Evolutionary conservation across 2,329 filamentous ascomycete genomes (phyloP), one percentile per base, ranked within the genome.

Genomic region (Ceratocystis colombiana): DNA sequence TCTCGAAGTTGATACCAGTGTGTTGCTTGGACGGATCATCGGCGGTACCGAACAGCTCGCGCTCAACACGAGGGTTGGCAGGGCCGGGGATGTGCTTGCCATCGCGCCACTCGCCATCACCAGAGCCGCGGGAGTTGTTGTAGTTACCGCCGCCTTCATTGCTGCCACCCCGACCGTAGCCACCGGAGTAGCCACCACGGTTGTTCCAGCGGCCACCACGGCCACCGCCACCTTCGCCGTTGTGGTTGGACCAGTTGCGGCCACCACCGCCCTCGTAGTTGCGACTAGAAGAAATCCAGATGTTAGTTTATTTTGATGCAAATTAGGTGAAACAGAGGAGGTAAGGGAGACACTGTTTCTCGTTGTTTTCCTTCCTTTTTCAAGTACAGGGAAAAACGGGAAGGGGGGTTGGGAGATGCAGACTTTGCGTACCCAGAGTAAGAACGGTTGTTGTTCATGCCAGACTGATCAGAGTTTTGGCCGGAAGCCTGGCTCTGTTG

Each of bases 1-100:
- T 99, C 81, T 96, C 88, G 76, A 99, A 99, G 84, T 99, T 99
- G 88, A 99, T 97, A 78, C 94, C 94, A 44, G 91, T 96, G 74
- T 95, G 89, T 77, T 96, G 89, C 83, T 96, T 97, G 71, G 88
- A 86, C 70, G 93, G 90, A 74, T 97, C 94, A 76, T 97, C 93
- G 72, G 87, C 80, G 63, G 88, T 81, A 73, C 94, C 94, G 76
- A 96, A 99, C 64, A 99, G 88, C 75, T 99, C 94, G 72, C 92
- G 92, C 84, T 99, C 94, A 61, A 96, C 71, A 72, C 93, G 91
- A 70, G 87, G 83, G 80, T 97, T 97, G 72, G 87, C 77, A 70
- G 92, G 90, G 67, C 94, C 94, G 68, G 93, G 84, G 72, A 96
- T 81, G 80, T 99, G 94, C 83, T 97, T 96, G 77, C 94, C 94